Evolutionary conservation across 1,284 basidiomycete species (phyloP).

Genomic region (Pisolithus thermaeus): DNA sequence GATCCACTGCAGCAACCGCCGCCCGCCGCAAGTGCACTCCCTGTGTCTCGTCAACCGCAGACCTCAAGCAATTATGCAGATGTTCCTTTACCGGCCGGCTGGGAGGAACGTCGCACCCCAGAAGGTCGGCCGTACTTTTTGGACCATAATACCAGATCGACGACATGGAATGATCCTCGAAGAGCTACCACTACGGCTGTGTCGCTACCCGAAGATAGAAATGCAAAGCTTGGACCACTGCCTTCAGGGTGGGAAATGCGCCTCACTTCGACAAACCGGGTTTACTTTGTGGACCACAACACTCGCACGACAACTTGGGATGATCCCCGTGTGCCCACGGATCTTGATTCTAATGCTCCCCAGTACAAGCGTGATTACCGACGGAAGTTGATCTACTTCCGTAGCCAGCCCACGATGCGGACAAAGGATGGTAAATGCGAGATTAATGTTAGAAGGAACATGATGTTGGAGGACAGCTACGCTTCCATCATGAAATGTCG

Average conservation of each 20-base stretch:
- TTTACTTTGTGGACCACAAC: conserved; percentile 79
- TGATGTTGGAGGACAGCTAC: conserved; percentile 96
- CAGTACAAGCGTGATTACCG: conserved; percentile 99
- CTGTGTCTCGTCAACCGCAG: conserved; percentile 9
- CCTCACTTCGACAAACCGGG: conserved; percentile 62
- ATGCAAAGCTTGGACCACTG: conserved; percentile 88
- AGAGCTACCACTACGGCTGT: conserved; percentile 25
- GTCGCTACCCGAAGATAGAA: conserved; percentile 77
- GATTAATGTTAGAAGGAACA: conserved; percentile 88
- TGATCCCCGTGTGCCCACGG: conserved; percentile 59
- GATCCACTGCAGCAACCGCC: conserved; percentile 14
- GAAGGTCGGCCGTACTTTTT: conserved; percentile 98
- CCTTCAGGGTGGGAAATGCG: conserved; percentile 91
- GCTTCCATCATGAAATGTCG: conserved; percentile 93
- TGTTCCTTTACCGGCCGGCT: conserved; percentile 89
- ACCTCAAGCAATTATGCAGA: conserved; percentile 32
- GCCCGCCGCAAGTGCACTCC: conserved; percentile 5
- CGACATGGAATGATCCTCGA: conserved; percentile 97
- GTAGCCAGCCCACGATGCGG: conserved; percentile 93
- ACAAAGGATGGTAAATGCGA: conserved; percentile 91
- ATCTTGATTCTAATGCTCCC: conserved; percentile 90
- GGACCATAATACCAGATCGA: conserved; percentile 92
- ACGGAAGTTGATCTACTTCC: conserved; percentile 98
- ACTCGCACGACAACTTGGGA: conserved; percentile 78
- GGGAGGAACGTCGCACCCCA: conserved; percentile 98